phyloP scores from a whole-genome alignment of 1,284 basidiomycete species.

The Cutaneotrichosporon sp. region DNA sequence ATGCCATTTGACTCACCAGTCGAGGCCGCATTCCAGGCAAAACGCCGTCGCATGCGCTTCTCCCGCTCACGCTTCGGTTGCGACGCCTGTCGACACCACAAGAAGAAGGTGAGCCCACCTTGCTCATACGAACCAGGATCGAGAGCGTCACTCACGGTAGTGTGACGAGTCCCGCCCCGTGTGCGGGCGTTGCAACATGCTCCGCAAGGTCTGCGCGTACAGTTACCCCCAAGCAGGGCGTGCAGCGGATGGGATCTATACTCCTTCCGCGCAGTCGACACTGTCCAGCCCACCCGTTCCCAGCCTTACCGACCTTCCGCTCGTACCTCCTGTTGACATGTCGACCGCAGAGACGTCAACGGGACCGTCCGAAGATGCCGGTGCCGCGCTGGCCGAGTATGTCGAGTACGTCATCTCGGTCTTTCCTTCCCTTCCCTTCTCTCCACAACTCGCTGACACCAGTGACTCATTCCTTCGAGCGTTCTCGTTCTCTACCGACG shows the following conservation, averaged over 20 bases:
- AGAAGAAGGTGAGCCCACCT: slow-evolving; percentile 3
- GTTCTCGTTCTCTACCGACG: slow-evolving; percentile 4
- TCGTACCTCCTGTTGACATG: not conserved
- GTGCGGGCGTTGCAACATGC: slow-evolving; percentile 6
- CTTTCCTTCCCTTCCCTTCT: not conserved
- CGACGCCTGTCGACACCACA: slow-evolving; percentile 11
- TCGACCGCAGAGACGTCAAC: not conserved
- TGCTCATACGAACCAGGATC: not conserved
- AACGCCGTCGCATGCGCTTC: slow-evolving; percentile 10
- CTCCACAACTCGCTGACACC: not conserved
- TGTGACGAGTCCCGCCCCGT: slow-evolving; percentile 8
- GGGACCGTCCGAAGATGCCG: not conserved
- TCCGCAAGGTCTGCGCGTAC: slow-evolving; percentile 8
- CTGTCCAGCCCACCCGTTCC: slow-evolving; percentile 1
- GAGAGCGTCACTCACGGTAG: not conserved
- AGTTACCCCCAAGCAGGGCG: slow-evolving; percentile 5
- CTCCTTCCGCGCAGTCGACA: not conserved
- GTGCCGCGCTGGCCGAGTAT: not conserved
- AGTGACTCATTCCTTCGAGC: slow-evolving; percentile 9
- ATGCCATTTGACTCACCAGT: not conserved
- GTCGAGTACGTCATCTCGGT: slow-evolving; percentile 4
- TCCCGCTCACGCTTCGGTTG: slow-evolving; percentile 8
- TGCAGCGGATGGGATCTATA: not conserved
- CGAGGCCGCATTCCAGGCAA: not conserved
- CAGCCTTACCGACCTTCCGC: not conserved